Evolutionary conservation across 768 basidiomycete species (phyloP).

Genomic region (Lactifluus echinatus): DNA sequence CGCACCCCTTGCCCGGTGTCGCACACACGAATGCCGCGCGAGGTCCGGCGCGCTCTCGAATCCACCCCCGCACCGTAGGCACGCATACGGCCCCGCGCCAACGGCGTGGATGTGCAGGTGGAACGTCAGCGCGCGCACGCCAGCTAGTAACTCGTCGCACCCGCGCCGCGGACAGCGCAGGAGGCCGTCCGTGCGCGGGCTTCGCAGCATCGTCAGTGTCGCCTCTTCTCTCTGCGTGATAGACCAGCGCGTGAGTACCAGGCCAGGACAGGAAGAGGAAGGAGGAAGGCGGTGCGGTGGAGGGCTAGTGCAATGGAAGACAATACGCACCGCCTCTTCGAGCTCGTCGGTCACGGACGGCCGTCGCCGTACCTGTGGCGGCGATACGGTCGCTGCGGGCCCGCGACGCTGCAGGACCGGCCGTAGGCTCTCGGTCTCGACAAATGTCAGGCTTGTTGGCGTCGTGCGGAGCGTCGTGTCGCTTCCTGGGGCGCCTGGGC

Average conservation of each 20-base stretch:
- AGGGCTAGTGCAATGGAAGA: neutral
- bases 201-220: conserved; percentile 11
- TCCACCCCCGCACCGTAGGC: conserved; percentile 10
- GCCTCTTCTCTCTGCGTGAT: conserved; percentile 19
- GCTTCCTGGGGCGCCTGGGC: neutral
- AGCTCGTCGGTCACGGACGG: conserved; percentile 17
- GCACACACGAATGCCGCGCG: conserved; percentile 13
- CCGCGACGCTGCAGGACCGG: neutral
- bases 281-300: no score
- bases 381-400: conserved; percentile 7
- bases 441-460: conserved; percentile 14
- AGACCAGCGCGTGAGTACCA: no score
- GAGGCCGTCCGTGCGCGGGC: conserved; percentile 1
- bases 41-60: conserved; percentile 16
- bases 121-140: conserved; percentile 17
- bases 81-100: conserved; percentile 1
- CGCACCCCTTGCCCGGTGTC: conserved; percentile 15
- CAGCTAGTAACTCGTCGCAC: conserved; percentile 11
- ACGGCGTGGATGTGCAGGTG: conserved; percentile 20
- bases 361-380: conserved; percentile 9
- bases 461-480: conserved; percentile 11
- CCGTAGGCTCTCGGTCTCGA: conserved; percentile 1
- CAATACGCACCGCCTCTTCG: conserved; percentile 12
- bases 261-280: no score
- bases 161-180: conserved; percentile 13